phyloP scores from a whole-genome alignment of 805 yeast genomes.

The Myxozyma vanderwaltii region DNA sequence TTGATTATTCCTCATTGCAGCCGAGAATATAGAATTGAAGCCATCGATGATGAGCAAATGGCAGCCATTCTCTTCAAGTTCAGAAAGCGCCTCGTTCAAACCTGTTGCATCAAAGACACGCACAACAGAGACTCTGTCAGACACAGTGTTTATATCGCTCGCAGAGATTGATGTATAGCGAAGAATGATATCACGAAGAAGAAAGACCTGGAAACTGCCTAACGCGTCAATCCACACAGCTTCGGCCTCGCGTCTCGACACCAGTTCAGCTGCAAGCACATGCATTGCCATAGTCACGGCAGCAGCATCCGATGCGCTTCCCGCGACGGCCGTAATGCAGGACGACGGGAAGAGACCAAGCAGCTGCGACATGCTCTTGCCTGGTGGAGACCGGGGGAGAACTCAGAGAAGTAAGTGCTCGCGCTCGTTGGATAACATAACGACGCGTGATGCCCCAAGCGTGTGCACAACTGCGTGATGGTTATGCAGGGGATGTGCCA shows the following conservation, averaged over 20 bases:
- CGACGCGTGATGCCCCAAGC: background rate
- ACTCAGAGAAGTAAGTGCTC: background rate
- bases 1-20: slow-evolving; percentile 21
- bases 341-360: slow-evolving; percentile 15
- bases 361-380: background rate
- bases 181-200: slow-evolving; percentile 13
- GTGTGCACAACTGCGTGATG: too few species aligned
- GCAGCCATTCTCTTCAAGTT: background rate
- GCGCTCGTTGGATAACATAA: background rate
- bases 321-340: slow-evolving; percentile 11
- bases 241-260: background rate
- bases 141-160: background rate
- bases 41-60: slow-evolving; percentile 13
- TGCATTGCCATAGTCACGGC: slow-evolving; percentile 19
- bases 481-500: background rate
- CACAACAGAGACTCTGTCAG: slow-evolving; percentile 12
- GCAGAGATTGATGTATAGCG: background rate
- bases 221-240: slow-evolving; percentile 27
- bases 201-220: slow-evolving; percentile 22
- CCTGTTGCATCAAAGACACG: slow-evolving; percentile 27
- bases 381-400: background rate
- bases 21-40: slow-evolving; percentile 9
- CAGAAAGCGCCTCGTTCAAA: slow-evolving; percentile 8
- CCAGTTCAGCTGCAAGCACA: slow-evolving; percentile 18
- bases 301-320: slow-evolving; percentile 10